Percentiles rank a stretch among this genome's conserved stretches.
phyloP scores from a whole-genome alignment of 805 yeast species.

The Scheffersomyces coipomensis region DNA sequence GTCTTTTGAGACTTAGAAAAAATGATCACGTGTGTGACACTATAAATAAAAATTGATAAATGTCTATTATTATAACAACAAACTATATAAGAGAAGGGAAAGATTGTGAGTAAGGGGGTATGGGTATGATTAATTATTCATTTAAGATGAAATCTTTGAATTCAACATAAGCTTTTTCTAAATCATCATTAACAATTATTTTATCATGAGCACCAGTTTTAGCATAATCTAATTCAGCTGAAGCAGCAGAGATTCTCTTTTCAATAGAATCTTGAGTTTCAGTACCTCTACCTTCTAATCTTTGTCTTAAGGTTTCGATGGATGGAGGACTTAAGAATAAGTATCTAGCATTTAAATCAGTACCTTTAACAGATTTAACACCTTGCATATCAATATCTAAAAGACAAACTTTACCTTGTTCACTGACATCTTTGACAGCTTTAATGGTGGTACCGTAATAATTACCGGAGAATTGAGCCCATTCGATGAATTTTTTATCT shows the following conservation, averaged over 20 bases:
- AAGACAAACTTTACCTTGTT: slow-evolving; percentile 73
- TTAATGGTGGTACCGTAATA: slow-evolving; percentile 92
- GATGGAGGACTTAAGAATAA: slow-evolving; percentile 93
- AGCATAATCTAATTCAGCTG: slow-evolving; percentile 86
- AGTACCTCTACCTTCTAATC: slow-evolving; percentile 90
- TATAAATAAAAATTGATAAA: too few species aligned
- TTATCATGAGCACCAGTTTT: slow-evolving; percentile 90
- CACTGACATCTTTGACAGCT: slow-evolving; percentile 73
- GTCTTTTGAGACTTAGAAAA: too few species aligned
- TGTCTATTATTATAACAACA: too few species aligned
- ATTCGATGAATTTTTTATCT: slow-evolving; percentile 80
- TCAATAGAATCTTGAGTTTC: slow-evolving; percentile 83
- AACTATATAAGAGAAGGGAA: too few species aligned
- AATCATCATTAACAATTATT: slow-evolving; percentile 85
- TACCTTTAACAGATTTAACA: slow-evolving; percentile 83
- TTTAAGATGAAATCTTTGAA: slow-evolving; percentile 73
- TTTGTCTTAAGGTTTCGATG: slow-evolving; percentile 66
- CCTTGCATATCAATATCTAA: slow-evolving; percentile 99
- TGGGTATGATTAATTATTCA: too few species aligned
- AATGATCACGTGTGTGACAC: too few species aligned
- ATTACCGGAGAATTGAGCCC: slow-evolving; percentile 98
- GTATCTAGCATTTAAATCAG: slow-evolving; percentile 79
- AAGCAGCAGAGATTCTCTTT: slow-evolving; percentile 84
- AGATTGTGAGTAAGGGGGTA: too few species aligned
- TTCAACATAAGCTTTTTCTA: slow-evolving; percentile 83